Percentiles rank a stretch among this genome's conserved stretches.
These are phyloP conservation scores for Trichoderma lentiforme DNA, from an alignment of 2,329 filamentous ascomycete species.

Conservation along the genomic window DNA sequence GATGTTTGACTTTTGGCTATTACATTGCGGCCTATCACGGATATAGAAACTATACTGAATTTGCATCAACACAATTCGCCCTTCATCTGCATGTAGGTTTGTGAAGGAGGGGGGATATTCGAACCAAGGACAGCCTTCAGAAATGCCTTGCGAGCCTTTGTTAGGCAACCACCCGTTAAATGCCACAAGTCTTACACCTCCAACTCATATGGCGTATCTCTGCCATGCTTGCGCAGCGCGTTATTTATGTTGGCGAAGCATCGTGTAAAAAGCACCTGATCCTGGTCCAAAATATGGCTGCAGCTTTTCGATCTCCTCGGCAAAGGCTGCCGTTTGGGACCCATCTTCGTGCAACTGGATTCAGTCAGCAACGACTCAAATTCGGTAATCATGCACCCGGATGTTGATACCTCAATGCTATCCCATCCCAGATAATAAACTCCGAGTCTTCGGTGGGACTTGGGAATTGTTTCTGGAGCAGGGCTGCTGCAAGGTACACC, in stretches of 20 bases:
- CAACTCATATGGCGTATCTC: not conserved
- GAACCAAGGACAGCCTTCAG: not conserved
- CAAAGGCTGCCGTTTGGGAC: slow-evolving; percentile 18
- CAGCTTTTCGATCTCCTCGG: slow-evolving; percentile 22
- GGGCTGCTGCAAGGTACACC: not conserved
- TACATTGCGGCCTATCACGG: not conserved
- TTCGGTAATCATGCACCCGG: rapidly evolving
- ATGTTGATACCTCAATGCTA: slow-evolving; percentile 23
- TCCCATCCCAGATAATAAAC: slow-evolving; percentile 24
- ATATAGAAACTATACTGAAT: not conserved
- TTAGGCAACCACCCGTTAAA: not conserved
- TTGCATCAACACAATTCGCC: not conserved
- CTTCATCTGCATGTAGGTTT: not conserved
- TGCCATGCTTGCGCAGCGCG: not conserved
- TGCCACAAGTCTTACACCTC: not conserved
- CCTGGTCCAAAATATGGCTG: slow-evolving; percentile 19
- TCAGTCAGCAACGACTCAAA: not conserved
- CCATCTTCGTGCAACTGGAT: slow-evolving; percentile 22
- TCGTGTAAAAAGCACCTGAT: slow-evolving; percentile 24
- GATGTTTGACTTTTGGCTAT: not conserved
- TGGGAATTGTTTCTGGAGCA: not conserved
- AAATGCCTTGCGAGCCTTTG: not conserved
- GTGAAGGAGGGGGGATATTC: not conserved
- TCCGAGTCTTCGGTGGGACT: slow-evolving; percentile 17
- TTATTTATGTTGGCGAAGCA: slow-evolving; percentile 17